A percentile compares a stretch with the other conserved stretches of the same genome.
These are phyloP conservation scores for Candida oleophila DNA, from an alignment of 805 yeast genomes.

Conservation along the genomic window DNA sequence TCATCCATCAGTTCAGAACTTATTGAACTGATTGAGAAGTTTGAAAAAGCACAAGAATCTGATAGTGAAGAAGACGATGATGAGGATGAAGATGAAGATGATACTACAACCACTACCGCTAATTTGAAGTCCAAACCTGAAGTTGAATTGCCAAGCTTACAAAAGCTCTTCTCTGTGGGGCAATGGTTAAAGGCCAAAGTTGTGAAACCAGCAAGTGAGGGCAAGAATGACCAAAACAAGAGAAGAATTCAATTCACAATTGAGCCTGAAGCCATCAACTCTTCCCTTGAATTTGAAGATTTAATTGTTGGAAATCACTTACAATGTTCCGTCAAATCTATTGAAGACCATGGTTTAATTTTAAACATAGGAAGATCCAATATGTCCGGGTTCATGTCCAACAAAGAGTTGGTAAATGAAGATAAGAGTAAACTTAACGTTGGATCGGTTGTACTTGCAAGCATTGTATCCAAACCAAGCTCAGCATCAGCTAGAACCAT, in stretches of 20 bases:
- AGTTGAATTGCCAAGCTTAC: slow-evolving; percentile 56
- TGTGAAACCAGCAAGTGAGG: slow-evolving; percentile 44
- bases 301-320: slow-evolving; percentile 57
- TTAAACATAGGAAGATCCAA: slow-evolving; percentile 64
- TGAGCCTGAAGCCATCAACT: slow-evolving; percentile 74
- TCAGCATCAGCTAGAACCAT: slow-evolving; percentile 49
- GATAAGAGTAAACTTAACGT: slow-evolving; percentile 36
- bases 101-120: slow-evolving; percentile 23
- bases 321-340: slow-evolving; percentile 74
- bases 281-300: slow-evolving; percentile 61
- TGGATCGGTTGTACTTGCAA: slow-evolving; percentile 72
- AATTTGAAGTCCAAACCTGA: slow-evolving; percentile 18
- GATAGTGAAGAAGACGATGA: slow-evolving; percentile 34
- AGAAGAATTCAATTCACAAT: slow-evolving; percentile 69
- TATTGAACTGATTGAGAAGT: slow-evolving; percentile 53
- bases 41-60: slow-evolving; percentile 42
- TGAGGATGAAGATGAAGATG: slow-evolving; percentile 31
- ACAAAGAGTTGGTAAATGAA: slow-evolving; percentile 54
- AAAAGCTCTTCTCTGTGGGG: slow-evolving; percentile 60
- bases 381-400: slow-evolving; percentile 70
- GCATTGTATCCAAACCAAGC: slow-evolving; percentile 47
- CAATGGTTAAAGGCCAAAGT: slow-evolving; percentile 86
- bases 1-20: slow-evolving; percentile 68
- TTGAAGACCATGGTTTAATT: slow-evolving; percentile 91
- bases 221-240: slow-evolving; percentile 42